Conservation (phyloP, 371 early-diverging fungal genomes). For the Actinomortierella ambigua region DNA sequence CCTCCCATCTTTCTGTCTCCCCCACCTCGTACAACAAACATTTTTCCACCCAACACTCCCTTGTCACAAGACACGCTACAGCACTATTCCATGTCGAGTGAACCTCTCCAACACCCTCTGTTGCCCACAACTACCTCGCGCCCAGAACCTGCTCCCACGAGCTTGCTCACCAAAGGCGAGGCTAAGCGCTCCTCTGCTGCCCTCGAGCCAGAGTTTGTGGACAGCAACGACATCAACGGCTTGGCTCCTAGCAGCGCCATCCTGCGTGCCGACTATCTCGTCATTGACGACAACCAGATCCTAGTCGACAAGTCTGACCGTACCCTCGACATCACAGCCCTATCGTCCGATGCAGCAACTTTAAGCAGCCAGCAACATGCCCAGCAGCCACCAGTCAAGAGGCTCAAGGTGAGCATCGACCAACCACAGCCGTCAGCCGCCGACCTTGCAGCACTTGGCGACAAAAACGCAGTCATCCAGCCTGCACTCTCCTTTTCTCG, state of each 20-base stretch:
- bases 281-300: slow-evolving; percentile 25
- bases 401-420: background rate
- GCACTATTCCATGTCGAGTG: too few species aligned
- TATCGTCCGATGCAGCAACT: background rate
- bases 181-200: slow-evolving; percentile 26
- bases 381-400: background rate
- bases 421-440: background rate
- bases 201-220: slow-evolving; percentile 27
- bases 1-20: too few species aligned
- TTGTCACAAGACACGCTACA: too few species aligned
- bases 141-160: slow-evolving; percentile 19
- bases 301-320: slow-evolving; percentile 6
- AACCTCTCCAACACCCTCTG: too few species aligned
- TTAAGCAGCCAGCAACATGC: background rate
- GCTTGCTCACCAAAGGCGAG: slow-evolving; percentile 14
- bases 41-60: too few species aligned
- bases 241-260: slow-evolving; percentile 31
- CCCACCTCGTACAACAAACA: too few species aligned
- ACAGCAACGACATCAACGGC: slow-evolving; percentile 34
- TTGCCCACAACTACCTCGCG: slow-evolving; percentile 8
- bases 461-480: slow-evolving; percentile 2
- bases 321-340: slow-evolving; percentile 12
- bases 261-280: slow-evolving; percentile 21
- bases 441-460: slow-evolving; percentile 9
- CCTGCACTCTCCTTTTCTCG: slow-evolving; percentile 14